Percentiles rank a stretch among this genome's conserved stretches.
These are phyloP conservation scores for Triticum aestivum DNA, from an alignment of 176 grass and related monocot genomes.

Conservation along the genomic window DNA sequence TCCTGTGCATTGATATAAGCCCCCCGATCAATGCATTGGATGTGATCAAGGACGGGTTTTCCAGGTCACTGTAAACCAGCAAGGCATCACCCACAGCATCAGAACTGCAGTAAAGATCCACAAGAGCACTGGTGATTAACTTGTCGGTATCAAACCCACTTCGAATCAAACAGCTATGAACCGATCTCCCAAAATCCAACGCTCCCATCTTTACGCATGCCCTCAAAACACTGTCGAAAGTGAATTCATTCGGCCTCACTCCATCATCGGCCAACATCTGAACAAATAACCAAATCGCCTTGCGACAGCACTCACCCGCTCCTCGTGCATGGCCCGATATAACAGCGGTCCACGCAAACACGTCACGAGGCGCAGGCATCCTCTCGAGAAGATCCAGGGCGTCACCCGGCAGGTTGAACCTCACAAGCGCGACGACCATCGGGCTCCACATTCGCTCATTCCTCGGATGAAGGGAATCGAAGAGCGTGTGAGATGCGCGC, in stretches of 20 bases:
- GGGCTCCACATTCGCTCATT: conserved; percentile 52
- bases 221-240: conserved; percentile 50
- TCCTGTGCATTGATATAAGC: conserved; percentile 35
- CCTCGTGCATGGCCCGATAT: conserved; percentile 39
- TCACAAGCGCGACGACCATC: conserved; percentile 54
- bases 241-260: conserved; percentile 41
- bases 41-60: conserved; percentile 41
- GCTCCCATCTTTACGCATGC: conserved; percentile 42
- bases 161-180: conserved; percentile 45
- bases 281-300: conserved; percentile 39
- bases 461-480: conserved; percentile 10
- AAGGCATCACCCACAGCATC: conserved; percentile 43
- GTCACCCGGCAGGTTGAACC: conserved; percentile 37
- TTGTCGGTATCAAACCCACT: conserved; percentile 35
- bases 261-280: conserved; percentile 4
- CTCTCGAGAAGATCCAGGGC: conserved; percentile 35
- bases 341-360: conserved; percentile 42
- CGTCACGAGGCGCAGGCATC: conserved; percentile 37
- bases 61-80: conserved; percentile 29
- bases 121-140: conserved; percentile 50
- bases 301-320: not conserved
- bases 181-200: conserved; percentile 36
- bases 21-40: conserved; percentile 49
- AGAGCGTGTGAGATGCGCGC: not conserved
- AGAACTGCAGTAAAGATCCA: conserved; percentile 52